Base-by-base conservation (phyloP, 371 early-diverging fungal species). In the Mucor velutinosus region DNA sequence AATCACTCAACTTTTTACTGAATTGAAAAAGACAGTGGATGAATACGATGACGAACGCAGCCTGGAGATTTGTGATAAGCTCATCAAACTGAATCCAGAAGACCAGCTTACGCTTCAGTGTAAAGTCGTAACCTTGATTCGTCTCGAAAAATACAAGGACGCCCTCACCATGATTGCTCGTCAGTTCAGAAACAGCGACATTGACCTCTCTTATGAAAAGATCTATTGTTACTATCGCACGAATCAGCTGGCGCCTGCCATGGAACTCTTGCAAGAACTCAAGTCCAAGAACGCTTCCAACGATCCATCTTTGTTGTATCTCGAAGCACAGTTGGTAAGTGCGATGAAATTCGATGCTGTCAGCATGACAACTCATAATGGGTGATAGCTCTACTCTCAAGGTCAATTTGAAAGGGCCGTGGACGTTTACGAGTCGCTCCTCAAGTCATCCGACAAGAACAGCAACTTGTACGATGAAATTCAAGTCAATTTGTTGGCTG, bases 221-320 rank as follows among this genome's bases (percentile, higher is more conserved):
- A 89, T 91, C 5, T 94, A 92, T 64, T 90, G 90, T 67, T 86
- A 90, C 37, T 94, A 94, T 74, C 84, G 92, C 6, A 79, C 86
- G 62, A 86, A 90, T 64, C 83, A 85, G 56, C 76, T 89, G 51
- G 57, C 71, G 10, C 90, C 89, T 3, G 87, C 88, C 21, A 69
- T 88, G 58, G 78, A 74, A 7, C 61, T 89, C 29, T 78, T 91
- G 55, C 65, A 75, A 30, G 72, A 74, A 27, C 53, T 76, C 57
- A 71, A 71, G 49, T 62, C 72, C 29, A 74, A 80, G 60, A 74
- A 76, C 10, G 11, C 21, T 1, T 69, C 71, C 15, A 32, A 67
- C 11, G 32, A 65, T 14, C 76, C 75, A 62, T 74, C 78, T 37
- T 69, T 89, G 32, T 72, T 75, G 51, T 87, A 86, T 63, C 73